phyloP scores from a whole-genome alignment of 2,329 filamentous ascomycete species.

The Neonectria hederae region DNA sequence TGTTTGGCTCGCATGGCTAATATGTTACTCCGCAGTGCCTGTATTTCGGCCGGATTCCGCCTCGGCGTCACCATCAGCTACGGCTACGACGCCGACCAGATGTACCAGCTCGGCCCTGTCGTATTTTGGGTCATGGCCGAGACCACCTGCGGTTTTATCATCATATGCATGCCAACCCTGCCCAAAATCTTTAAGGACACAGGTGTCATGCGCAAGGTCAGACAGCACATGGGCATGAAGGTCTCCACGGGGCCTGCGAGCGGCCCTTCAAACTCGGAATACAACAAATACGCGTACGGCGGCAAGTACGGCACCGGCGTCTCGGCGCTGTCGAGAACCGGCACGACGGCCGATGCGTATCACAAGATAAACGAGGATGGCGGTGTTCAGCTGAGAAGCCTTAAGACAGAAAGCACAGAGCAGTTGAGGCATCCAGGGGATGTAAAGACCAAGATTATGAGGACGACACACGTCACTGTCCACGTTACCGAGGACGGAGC shows the following conservation, averaged over 20 bases:
- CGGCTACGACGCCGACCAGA: slow-evolving; percentile 42
- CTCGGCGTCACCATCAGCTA: slow-evolving; percentile 47
- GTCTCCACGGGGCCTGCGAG: background rate
- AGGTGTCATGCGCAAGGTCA: slow-evolving; percentile 30
- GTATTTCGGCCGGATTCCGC: slow-evolving; percentile 51
- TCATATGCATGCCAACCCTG: slow-evolving; percentile 50
- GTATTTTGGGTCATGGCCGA: slow-evolving; percentile 56
- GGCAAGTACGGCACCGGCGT: background rate
- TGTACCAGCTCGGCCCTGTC: slow-evolving; percentile 51
- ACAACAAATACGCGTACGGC: background rate
- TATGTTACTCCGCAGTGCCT: slow-evolving; percentile 48
- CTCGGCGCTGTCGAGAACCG: background rate
- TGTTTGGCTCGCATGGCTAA: background rate
- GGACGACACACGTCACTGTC: background rate
- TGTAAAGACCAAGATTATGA: background rate
- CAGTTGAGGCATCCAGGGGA: background rate
- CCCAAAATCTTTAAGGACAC: slow-evolving; percentile 46
- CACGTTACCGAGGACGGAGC: background rate
- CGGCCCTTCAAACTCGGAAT: background rate
- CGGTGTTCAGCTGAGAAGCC: background rate
- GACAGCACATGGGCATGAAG: slow-evolving; percentile 32
- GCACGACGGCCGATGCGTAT: background rate
- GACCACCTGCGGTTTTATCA: slow-evolving; percentile 57
- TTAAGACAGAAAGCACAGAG: background rate
- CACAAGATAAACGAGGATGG: background rate